A percentile compares a stretch with the other conserved stretches of the same genome.
phyloP scores from a whole-genome alignment of 495 filamentous ascomycete genomes.

The Cudoniella acicularis region DNA sequence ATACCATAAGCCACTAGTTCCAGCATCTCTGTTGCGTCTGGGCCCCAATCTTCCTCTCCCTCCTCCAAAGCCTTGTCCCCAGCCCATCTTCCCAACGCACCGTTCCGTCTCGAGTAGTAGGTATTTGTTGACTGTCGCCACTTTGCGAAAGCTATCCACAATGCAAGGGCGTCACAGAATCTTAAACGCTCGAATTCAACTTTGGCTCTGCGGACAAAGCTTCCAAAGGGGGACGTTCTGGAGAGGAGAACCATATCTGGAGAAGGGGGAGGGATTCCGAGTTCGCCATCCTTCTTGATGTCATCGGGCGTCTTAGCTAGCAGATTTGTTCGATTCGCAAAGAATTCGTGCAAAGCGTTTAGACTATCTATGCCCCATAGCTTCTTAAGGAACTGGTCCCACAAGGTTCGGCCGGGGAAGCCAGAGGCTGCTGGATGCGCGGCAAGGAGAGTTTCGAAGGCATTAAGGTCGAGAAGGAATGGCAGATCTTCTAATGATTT shows the following conservation, averaged over 20 bases:
- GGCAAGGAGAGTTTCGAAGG: conserved; percentile 62
- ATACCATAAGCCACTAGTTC: conserved; percentile 35
- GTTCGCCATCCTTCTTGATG: conserved; percentile 44
- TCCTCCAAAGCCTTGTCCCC: conserved; percentile 63
- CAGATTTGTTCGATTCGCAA: conserved; percentile 52
- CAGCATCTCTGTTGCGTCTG: conserved; percentile 30
- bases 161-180: conserved; percentile 67
- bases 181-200: conserved; percentile 78
- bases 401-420: conserved; percentile 73
- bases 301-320: conserved; percentile 61
- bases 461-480: conserved; percentile 58
- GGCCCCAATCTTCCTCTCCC: conserved; percentile 40
- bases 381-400: conserved; percentile 80
- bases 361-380: conserved; percentile 82
- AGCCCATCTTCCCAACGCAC: conserved; percentile 53
- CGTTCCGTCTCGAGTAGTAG: conserved; percentile 67
- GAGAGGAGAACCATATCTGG: conserved; percentile 48
- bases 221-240: conserved; percentile 75
- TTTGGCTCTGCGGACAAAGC: conserved; percentile 72
- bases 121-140: conserved; percentile 73
- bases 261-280: conserved; percentile 42
- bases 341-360: conserved; percentile 71
- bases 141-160: conserved; percentile 77
- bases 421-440: conserved; percentile 54
- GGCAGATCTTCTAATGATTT: conserved; percentile 25